A percentile compares a stretch with the other conserved stretches of the same genome.
Evolutionary conservation across 2,329 filamentous ascomycete genomes (phyloP).

Genomic region (Sphaerostilbella broomeana): DNA sequence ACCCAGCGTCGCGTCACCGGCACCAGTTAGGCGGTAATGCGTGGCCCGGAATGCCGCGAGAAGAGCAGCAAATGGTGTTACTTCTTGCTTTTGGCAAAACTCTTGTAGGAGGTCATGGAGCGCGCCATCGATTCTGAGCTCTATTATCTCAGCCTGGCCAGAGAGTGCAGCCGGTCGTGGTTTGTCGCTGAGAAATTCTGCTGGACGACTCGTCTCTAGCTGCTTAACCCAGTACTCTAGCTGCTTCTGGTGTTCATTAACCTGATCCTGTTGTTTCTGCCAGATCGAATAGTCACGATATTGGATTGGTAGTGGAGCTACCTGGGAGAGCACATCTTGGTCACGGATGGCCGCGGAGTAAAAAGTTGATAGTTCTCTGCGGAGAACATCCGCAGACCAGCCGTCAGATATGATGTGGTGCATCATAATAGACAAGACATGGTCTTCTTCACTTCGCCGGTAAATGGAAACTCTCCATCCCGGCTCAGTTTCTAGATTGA

Average conservation of each 20-base stretch:
- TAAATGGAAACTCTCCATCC: conserved; percentile 16
- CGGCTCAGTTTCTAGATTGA: conserved; percentile 11
- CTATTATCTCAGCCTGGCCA: conserved; percentile 10
- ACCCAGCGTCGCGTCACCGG: conserved; percentile 19
- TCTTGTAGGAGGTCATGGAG: conserved; percentile 9
- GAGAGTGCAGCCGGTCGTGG: conserved; percentile 14
- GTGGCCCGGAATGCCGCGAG: conserved; percentile 21
- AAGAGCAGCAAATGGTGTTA: conserved; percentile 16
- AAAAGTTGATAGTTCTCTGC: conserved; percentile 9
- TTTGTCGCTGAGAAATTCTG: conserved; percentile 16
- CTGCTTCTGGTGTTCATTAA: conserved; percentile 16
- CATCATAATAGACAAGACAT: conserved; percentile 17
- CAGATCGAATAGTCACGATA: conserved; percentile 22
- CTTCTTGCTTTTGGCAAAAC: conserved; percentile 11
- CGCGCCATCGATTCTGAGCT: conserved; percentile 7
- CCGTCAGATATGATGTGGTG: conserved; percentile 22
- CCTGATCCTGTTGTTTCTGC: conserved; percentile 18
- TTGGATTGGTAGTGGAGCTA: conserved; percentile 18
- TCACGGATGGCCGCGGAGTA: conserved; percentile 13
- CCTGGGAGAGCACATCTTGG: conserved; percentile 5
- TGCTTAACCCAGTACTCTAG: conserved; percentile 20
- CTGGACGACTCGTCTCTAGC: conserved; percentile 14
- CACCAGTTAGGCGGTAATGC: conserved; percentile 22
- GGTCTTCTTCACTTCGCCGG: conserved; percentile 2
- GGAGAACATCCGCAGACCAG: conserved; percentile 19